These are phyloP conservation scores for Solanum chiquidenum DNA, from an alignment of 257 asterid species.

Conservation along the genomic window DNA sequence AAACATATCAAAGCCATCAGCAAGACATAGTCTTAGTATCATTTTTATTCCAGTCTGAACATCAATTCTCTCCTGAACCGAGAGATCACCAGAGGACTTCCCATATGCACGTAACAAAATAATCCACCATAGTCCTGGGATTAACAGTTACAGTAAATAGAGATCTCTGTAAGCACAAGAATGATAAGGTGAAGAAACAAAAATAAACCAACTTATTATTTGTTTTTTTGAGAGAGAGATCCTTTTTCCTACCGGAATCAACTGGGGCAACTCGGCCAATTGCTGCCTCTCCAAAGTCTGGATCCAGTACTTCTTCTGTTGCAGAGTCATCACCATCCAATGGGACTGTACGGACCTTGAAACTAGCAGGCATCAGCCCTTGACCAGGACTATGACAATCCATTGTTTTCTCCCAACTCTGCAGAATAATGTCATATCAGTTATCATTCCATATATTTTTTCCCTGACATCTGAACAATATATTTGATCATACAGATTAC, in stretches of 20 bases:
- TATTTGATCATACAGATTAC: background rate
- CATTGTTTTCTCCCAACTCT: constrained; percentile 86
- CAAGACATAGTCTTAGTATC: constrained; percentile 64
- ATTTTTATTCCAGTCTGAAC: constrained; percentile 79
- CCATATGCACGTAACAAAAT: constrained; percentile 74
- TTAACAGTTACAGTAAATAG: background rate
- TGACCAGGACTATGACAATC: constrained; percentile 86
- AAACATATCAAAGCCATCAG: constrained; percentile 81
- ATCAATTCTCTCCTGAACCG: constrained; percentile 72
- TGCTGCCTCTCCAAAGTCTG: constrained; percentile 83
- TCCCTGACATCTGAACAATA: background rate
- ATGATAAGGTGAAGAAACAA: background rate
- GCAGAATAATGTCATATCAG: background rate
- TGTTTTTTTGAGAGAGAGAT: background rate
- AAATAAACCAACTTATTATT: background rate
- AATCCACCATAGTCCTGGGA: constrained; percentile 79
- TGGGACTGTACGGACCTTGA: constrained; percentile 60
- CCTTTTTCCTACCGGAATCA: constrained; percentile 46
- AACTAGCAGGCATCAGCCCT: constrained; percentile 81
- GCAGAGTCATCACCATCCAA: constrained; percentile 50
- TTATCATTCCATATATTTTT: background rate
- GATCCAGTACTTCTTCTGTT: constrained; percentile 64
- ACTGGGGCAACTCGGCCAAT: constrained; percentile 82
- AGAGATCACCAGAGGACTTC: constrained; percentile 58
- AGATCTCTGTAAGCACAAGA: background rate